phyloP scores from a whole-genome alignment of 1,284 basidiomycete species.

The Papiliotrema flavescens region DNA sequence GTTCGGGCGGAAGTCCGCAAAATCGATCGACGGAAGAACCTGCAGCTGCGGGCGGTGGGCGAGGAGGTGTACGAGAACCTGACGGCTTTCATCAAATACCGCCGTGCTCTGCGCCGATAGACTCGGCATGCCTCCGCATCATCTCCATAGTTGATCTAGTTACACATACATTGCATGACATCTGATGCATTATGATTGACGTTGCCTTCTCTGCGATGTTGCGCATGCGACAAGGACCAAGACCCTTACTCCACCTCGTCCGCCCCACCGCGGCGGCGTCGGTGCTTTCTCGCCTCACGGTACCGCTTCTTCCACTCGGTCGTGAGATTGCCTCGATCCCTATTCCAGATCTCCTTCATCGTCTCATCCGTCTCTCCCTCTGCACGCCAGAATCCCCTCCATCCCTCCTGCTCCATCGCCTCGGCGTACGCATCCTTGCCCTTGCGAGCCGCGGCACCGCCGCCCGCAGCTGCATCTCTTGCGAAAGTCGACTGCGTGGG shows the following conservation, averaged over 20 bases:
- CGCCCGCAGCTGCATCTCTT: conserved; percentile 7
- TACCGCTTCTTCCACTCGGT: conserved; percentile 73
- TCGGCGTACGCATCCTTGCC: conserved; percentile 1
- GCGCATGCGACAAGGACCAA: too few species aligned
- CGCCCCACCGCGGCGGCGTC: conserved; percentile 58
- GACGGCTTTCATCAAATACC: conserved; percentile 81
- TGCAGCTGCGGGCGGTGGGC: conserved; percentile 47
- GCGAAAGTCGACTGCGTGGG: conserved; percentile 9
- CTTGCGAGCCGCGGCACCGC: conserved; percentile 7
- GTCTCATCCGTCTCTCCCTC: conserved; percentile 43
- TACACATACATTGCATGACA: too few species aligned
- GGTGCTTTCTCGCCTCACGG: conserved; percentile 70
- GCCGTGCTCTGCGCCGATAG: conserved; percentile 36
- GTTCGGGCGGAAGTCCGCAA: conserved; percentile 58
- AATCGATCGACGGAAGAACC: conserved; percentile 54
- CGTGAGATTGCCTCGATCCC: conserved; percentile 64
- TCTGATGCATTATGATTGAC: too few species aligned
- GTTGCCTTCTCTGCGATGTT: too few species aligned
- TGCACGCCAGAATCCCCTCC: conserved; percentile 23
- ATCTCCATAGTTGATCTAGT: too few species aligned
- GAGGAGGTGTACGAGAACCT: conserved; percentile 69
- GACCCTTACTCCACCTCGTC: conserved; percentile 19
- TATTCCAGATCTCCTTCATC: conserved; percentile 69
- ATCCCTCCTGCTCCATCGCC: not conserved
- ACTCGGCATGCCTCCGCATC: too few species aligned